Percentiles rank a stretch among this genome's conserved stretches.
These are phyloP conservation scores for Ogataea pini DNA, from an alignment of 805 yeast species.

Conservation along the genomic window DNA sequence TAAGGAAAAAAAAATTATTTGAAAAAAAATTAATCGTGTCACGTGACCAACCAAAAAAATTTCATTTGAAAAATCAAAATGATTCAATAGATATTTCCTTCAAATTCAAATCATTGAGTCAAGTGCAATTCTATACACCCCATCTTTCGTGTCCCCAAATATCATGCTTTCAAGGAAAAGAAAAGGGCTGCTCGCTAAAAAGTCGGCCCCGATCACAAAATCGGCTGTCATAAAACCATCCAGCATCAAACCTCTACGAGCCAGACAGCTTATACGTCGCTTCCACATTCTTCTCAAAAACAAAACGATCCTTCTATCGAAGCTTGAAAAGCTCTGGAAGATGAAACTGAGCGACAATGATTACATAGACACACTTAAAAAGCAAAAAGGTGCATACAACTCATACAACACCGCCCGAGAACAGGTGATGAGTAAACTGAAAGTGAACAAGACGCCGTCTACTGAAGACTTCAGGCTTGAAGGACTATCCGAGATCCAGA, in stretches of 20 bases:
- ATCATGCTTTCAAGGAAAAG: conserved; percentile 3
- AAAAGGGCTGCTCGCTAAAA: conserved; percentile 32
- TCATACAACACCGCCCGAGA: conserved; percentile 16
- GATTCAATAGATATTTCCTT: too few species aligned
- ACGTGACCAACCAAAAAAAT: conserved; percentile 7
- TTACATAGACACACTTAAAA: conserved; percentile 15
- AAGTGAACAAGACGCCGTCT: conserved; percentile 29
- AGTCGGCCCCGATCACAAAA: conserved; percentile 35
- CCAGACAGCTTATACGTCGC: conserved; percentile 74
- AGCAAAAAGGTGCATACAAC: conserved; percentile 3
- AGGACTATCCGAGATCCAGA: conserved; percentile 8
- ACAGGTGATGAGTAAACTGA: conserved; percentile 14
- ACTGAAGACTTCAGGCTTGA: conserved; percentile 15
- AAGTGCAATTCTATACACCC: too few species aligned
- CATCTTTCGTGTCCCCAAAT: too few species aligned
- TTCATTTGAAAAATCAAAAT: conserved; percentile 2
- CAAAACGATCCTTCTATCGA: conserved; percentile 41
- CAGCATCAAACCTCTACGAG: conserved; percentile 63
- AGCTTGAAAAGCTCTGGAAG: conserved; percentile 9
- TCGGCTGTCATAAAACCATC: conserved; percentile 37
- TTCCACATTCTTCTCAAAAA: conserved; percentile 72
- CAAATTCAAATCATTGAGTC: too few species aligned
- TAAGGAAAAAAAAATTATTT: conserved; percentile 4
- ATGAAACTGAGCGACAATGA: conserved; percentile 11
- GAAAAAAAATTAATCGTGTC: conserved; percentile 3